Evolutionary conservation across 2,329 filamentous ascomycete genomes (phyloP), one percentile per base, ranked within the genome.

Genomic region (Thermothelomyces thermophilus): DNA sequence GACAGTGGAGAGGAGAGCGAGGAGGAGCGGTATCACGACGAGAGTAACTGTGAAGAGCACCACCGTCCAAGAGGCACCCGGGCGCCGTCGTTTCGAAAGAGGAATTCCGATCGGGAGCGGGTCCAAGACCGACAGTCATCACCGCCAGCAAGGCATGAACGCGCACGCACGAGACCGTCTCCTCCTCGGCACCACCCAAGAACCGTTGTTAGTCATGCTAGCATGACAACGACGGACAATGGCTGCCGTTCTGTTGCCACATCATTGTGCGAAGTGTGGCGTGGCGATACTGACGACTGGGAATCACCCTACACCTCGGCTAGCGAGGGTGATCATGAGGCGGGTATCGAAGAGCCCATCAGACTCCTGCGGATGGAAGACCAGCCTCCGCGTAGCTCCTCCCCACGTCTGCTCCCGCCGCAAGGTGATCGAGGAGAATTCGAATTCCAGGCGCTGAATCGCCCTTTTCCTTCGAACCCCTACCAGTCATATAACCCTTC

Each of bases 181-280:
- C 35, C 17, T 17, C 34, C 35, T 31, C 54, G 28, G 14, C 33
- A 13, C 14, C 52, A 41, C 14, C 41, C 44, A 20, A 30, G 17
- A 8, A 47, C 34, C 43, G 11, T 53, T 10, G 35, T 40, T 28
- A 48, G 48, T 41, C 34, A 37, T 19, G 40, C 40, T 17, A 55
- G 48, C 48, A 54, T 49, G 43, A 37, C 47, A 9, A 46, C 44
- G 13, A 51, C 50, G 24, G 48, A 56, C 26, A 53, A 52, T 5
- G 53, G 48, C n/a, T 10, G 19, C 33, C 50, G 42, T 20, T 56
- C 57, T 10, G 42, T 47, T 3, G 58, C 53, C 20, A 55, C 58
- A 9, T 51, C 55, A 8, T 35, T 58, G 9, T 60, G 57, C 36
- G 58, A 60, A n/a, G 55, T 60, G 31, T 60, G 58, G 58, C 52